Conservation (phyloP, 306 rosid genomes). For the Leucaena leucocephala region DNA sequence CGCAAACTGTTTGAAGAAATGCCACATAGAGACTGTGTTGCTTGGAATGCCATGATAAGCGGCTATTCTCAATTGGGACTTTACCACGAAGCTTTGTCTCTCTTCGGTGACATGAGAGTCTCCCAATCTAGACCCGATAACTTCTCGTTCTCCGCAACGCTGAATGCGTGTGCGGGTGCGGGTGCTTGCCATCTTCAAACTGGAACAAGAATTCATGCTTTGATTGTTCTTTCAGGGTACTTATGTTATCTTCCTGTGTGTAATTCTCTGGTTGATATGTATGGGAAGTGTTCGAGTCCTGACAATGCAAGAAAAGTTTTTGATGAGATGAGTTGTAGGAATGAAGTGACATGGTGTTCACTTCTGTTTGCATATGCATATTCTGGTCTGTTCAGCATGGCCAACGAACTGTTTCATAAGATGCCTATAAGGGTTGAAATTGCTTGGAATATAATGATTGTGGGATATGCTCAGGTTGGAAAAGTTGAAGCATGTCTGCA, state of each 20-base stretch:
- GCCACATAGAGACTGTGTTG: slow-evolving; percentile 59
- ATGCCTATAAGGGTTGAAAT: slow-evolving; percentile 68
- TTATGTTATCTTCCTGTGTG: slow-evolving; percentile 54
- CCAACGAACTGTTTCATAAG: slow-evolving; percentile 47
- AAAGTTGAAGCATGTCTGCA: slow-evolving; percentile 54
- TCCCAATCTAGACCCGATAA: slow-evolving; percentile 47
- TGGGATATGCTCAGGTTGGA: slow-evolving; percentile 56
- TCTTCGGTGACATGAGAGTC: slow-evolving; percentile 59
- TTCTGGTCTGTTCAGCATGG: slow-evolving; percentile 47
- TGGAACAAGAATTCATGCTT: slow-evolving; percentile 62
- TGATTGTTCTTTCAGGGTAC: slow-evolving; percentile 57
- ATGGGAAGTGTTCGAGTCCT: slow-evolving; percentile 70
- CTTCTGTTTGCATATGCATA: slow-evolving; percentile 67
- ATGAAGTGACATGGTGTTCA: slow-evolving; percentile 77
- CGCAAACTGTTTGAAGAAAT: slow-evolving; percentile 73
- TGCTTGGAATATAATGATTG: slow-evolving; percentile 80
- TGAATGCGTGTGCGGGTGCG: slow-evolving; percentile 68
- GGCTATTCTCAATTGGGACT: slow-evolving; percentile 60
- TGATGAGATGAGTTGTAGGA: slow-evolving; percentile 56
- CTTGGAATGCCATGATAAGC: slow-evolving; percentile 83
- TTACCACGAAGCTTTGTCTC: slow-evolving; percentile 53
- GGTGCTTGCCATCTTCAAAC: slow-evolving; percentile 39
- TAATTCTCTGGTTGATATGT: slow-evolving; percentile 74
- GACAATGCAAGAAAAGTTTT: slow-evolving; percentile 62
- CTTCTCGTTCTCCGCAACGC: slow-evolving; percentile 65